A percentile compares a stretch with the other conserved stretches of the same genome.
phyloP scores from a whole-genome alignment of 306 rosid genomes.

The Geum urbanum region DNA sequence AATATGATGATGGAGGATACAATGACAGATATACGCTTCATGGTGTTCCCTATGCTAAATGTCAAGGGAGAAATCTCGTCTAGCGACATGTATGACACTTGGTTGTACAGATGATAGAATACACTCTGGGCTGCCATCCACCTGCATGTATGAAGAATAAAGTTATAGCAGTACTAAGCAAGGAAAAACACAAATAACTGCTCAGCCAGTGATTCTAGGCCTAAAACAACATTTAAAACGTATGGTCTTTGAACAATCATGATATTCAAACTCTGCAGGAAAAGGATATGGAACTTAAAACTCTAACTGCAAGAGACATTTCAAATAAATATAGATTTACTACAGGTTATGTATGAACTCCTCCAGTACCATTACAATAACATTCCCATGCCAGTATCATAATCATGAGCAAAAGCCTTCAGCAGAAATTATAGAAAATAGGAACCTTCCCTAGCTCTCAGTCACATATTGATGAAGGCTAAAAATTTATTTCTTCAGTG shows the following conservation, averaged over 20 bases:
- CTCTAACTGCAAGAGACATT: background rate
- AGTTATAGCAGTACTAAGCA: slow-evolving; percentile 1
- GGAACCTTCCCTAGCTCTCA: background rate
- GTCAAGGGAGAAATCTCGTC: slow-evolving; percentile 97
- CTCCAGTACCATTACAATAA: background rate
- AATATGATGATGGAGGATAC: slow-evolving; percentile 95
- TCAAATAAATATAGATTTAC: background rate
- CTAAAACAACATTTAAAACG: slow-evolving; percentile 15
- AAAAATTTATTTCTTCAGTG: background rate
- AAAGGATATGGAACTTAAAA: background rate
- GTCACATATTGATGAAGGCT: background rate
- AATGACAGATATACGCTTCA: slow-evolving; percentile 95
- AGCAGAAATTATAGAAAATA: background rate
- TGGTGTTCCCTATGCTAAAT: slow-evolving; percentile 93
- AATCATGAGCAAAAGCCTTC: background rate
- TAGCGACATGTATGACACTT: slow-evolving; percentile 95
- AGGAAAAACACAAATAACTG: background rate
- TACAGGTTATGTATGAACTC: background rate
- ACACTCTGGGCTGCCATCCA: slow-evolving; percentile 96
- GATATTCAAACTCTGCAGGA: background rate
- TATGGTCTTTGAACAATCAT: background rate
- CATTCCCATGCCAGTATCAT: background rate
- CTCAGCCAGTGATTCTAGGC: background rate
- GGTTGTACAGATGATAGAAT: slow-evolving; percentile 94
- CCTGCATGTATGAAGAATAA: slow-evolving; percentile 36